Evolutionary conservation across 179 eudicot genomes (phyloP), one percentile per base, ranked within the genome.

Genomic region (Amaranthus tricolor): DNA sequence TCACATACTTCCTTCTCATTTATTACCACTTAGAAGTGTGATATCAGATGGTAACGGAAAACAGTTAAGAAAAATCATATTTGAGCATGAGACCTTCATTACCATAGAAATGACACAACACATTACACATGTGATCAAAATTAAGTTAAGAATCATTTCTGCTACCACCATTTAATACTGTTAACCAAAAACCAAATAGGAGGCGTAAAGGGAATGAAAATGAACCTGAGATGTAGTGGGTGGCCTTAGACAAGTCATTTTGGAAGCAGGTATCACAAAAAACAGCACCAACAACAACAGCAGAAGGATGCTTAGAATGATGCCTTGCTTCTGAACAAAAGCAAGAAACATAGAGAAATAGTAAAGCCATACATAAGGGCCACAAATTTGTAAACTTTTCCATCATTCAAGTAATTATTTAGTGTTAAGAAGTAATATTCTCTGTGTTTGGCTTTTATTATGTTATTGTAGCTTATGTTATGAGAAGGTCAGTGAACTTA

Each of bases 211-310:
- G 6, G 5, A n/a, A 15, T 6, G 16, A 43, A 8, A 14, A 72
- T 45, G 50, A 73, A 93, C 98, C 98, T 92, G 94, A 77, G 75
- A 92, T 88, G 82, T 88, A 88, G 78, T 84, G 88, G 77, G 82
- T 87, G 65, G 75, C 50, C 64, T 77, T 80, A 31, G 90, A 77
- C 81, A 81, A 66, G 70, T 85, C 82, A 47, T 80, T 70, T 31
- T 74, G 87, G 82, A 88, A 88, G 84, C 98, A 92, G 64, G 97
- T 88, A 75, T 92, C 89, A 60, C 98, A 94, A 47, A 77, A 89
- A 62, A 90, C 90, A 45, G 89, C 85, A 44, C 97, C 98, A 19
- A 85, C 82, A 9, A 90, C 79, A 16, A 86, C 85, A 5, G 87
- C 90, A 73, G 91, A 78, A 64, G 85, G 71, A 53, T 79, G 82